These are phyloP conservation scores for Candida rishiriensis DNA, from an alignment of 805 yeast species.

Conservation along the genomic window DNA sequence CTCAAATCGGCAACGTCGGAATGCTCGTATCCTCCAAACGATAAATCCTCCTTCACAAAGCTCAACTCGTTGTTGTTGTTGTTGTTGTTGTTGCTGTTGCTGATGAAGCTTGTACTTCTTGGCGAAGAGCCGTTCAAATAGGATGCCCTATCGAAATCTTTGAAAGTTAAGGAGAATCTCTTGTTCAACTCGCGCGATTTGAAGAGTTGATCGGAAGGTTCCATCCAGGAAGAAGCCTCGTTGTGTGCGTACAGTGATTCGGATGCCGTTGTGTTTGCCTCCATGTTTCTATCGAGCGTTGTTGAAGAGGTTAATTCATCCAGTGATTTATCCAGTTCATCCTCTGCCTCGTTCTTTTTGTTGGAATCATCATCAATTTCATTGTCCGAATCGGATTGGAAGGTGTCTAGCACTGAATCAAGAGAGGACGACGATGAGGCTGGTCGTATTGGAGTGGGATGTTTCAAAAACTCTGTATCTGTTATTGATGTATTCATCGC, in stretches of 20 bases:
- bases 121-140: neutral
- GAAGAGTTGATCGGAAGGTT: constrained; percentile 29
- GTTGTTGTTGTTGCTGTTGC: neutral
- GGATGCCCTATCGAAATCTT: constrained; percentile 16
- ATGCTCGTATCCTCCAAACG: too few relatives aligned
- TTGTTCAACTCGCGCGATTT: constrained; percentile 13
- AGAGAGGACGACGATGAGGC: constrained; percentile 22
- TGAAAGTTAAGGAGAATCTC: constrained; percentile 23
- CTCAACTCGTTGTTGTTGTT: neutral
- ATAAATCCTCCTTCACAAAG: neutral
- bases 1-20: too few relatives aligned
- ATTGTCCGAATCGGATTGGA: constrained; percentile 11
- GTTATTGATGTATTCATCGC: neutral
- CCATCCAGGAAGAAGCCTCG: constrained; percentile 52
- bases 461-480: constrained; percentile 8
- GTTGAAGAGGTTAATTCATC: neutral
- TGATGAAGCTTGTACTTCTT: too few relatives aligned
- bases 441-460: constrained; percentile 22
- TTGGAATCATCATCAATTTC: constrained; percentile 4
- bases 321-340: constrained; percentile 1
- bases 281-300: neutral
- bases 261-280: constrained; percentile 8
- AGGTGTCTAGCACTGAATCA: constrained; percentile 24
- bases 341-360: constrained; percentile 3
- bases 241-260: constrained; percentile 33